phyloP scores from a whole-genome alignment of 2,329 filamentous ascomycete species.

The Neonectria neomacrospora region DNA sequence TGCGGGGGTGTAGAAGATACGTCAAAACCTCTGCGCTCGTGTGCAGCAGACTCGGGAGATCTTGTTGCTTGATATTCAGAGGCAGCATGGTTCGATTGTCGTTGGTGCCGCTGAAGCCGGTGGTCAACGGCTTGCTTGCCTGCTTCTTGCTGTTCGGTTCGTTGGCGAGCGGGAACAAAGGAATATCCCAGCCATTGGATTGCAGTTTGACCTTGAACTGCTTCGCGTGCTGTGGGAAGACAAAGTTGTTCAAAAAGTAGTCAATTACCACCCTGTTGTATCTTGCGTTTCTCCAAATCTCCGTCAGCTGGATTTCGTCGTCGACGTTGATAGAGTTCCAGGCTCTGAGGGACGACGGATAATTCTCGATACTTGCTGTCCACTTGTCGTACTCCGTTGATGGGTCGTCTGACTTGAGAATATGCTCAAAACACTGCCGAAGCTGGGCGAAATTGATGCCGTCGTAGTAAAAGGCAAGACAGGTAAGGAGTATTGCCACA shows the following conservation, averaged over 20 bases:
- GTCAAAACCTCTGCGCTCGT: slow-evolving; percentile 73
- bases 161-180: slow-evolving; percentile 52
- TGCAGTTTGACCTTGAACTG: slow-evolving; percentile 73
- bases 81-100: slow-evolving; percentile 72
- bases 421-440: slow-evolving; percentile 59
- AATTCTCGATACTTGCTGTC: slow-evolving; percentile 52
- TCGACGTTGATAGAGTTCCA: slow-evolving; percentile 72
- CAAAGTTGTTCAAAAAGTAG: slow-evolving; percentile 71
- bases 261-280: slow-evolving; percentile 65
- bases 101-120: slow-evolving; percentile 79
- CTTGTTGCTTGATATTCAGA: slow-evolving; percentile 68
- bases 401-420: slow-evolving; percentile 67
- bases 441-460: slow-evolving; percentile 65
- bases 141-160: slow-evolving; percentile 2
- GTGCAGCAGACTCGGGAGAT: slow-evolving; percentile 66
- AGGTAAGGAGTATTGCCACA: slow-evolving; percentile 73
- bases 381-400: slow-evolving; percentile 66
- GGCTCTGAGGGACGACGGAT: slow-evolving; percentile 62
- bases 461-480: slow-evolving; percentile 73
- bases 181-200: slow-evolving; percentile 76
- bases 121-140: slow-evolving; percentile 56
- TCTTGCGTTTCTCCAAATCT: slow-evolving; percentile 65
- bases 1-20: slow-evolving; percentile 66
- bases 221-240: slow-evolving; percentile 74
- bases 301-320: slow-evolving; percentile 61